phyloP scores from a whole-genome alignment of 1,284 basidiomycete species.

The Neolentinus lepideus region DNA sequence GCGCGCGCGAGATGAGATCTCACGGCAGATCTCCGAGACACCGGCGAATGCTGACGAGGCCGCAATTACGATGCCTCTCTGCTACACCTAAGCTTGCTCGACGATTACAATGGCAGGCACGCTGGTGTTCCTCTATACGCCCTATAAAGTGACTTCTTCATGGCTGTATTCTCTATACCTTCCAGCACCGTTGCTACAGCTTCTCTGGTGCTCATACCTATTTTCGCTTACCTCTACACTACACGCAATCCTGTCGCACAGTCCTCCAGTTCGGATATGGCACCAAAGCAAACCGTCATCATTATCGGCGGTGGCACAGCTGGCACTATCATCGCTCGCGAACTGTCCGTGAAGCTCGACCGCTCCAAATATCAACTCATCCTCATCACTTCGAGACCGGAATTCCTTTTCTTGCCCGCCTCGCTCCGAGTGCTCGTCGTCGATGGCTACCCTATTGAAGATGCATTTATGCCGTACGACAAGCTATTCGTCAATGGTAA shows the following conservation, averaged over 20 bases:
- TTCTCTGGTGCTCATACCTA: background rate
- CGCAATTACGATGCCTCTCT: background rate
- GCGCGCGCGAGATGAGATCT: too few species aligned
- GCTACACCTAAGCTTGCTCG: background rate
- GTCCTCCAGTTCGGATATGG: slow-evolving; percentile 10
- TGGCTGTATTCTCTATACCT: background rate
- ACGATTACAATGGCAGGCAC: background rate
- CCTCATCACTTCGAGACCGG: slow-evolving; percentile 27
- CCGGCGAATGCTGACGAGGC: background rate
- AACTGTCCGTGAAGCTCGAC: slow-evolving; percentile 26
- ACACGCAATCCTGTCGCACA: background rate
- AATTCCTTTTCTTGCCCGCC: slow-evolving; percentile 25
- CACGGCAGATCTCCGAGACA: too few species aligned
- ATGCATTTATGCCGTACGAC: slow-evolving; percentile 32
- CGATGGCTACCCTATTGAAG: slow-evolving; percentile 23
- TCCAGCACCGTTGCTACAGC: background rate
- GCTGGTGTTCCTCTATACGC: background rate
- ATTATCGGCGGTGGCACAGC: slow-evolving; percentile 30
- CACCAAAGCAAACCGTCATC: slow-evolving; percentile 24
- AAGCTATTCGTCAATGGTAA: slow-evolving; percentile 38
- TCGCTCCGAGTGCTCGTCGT: slow-evolving; percentile 26
- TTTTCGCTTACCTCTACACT: slow-evolving; percentile 4
- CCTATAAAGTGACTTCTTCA: background rate
- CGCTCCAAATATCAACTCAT: slow-evolving; percentile 23
- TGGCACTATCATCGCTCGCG: slow-evolving; percentile 20